Base-by-base conservation (phyloP, 2,329 filamentous ascomycete genomes). In the Trichophyton benhamiae region DNA sequence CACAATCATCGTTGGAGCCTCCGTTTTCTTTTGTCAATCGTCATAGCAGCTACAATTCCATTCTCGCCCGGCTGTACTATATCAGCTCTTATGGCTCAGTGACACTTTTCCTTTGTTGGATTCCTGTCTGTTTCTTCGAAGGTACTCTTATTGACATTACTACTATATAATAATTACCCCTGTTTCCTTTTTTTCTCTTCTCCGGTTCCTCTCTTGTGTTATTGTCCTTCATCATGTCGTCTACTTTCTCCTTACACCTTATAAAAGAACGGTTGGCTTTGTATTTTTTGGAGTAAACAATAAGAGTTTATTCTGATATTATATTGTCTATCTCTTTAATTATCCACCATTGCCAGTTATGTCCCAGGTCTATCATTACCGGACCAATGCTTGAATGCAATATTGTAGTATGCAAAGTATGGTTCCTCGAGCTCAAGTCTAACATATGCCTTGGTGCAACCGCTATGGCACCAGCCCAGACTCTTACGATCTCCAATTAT, bases 51-150 rank as follows among this genome's bases (percentile, higher is more conserved):
- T 33, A 53, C 49, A 33, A 33, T 22, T 27, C 17, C 49, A 53
- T 53, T 33, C 30, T 53, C 41, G 11, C 49, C 22, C 49, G n/a
- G 49, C 27, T 53, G 49, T 53, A 53, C 49, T 30, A 53, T 33
- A 20, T 25, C 49, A 53, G 49, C 49, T 53, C 49, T 27, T 30
- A 25, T 53, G 49, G 49, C 22, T 53, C 27, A 25, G 49, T 33
- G 49, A 33, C 22, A 30, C 49, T n/a, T 53, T 64, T 65, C 66
- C 67, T 60, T 63, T 63, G 63, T 65, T 63, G 61, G 60, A 63
- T 63, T 62, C 62, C 64, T 60, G 60, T 57, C 61, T 57, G 57
- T 57, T 60, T 44, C 33, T 62, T 62, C 25, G 57, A 65, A 64
- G 60, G 53, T 60, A 62, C 52, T 59, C 1, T 63, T 60, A 62